Conservation (phyloP, 345 rosid species). For the Pistacia integerrima region DNA sequence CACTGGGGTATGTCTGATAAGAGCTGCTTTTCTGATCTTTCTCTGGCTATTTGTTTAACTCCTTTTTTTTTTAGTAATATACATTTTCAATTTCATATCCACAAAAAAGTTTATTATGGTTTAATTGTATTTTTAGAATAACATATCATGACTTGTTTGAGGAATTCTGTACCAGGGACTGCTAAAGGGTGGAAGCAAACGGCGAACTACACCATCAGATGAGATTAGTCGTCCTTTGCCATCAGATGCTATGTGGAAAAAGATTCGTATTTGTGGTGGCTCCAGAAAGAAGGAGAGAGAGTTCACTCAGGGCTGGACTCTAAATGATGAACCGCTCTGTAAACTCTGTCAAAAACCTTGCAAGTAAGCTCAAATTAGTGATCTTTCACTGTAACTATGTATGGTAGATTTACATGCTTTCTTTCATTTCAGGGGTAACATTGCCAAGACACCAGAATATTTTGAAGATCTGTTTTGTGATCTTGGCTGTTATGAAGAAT, state of each 20-base stretch:
- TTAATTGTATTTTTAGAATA: background rate
- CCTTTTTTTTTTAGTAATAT: no score
- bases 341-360: conserved; percentile 88
- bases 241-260: conserved; percentile 73
- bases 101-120: background rate
- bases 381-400: conserved; percentile 16
- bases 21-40: conserved; percentile 1
- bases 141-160: conserved; percentile 15
- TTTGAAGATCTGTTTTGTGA: conserved; percentile 95
- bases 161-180: conserved; percentile 62
- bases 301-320: conserved; percentile 84
- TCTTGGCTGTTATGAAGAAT: conserved; percentile 83
- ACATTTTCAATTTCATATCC: no score
- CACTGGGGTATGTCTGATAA: conserved; percentile 46
- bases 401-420: conserved; percentile 2
- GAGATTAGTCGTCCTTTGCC: conserved; percentile 82
- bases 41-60: background rate
- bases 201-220: conserved; percentile 66
- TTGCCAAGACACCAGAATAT: conserved; percentile 79
- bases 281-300: conserved; percentile 64
- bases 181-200: conserved; percentile 83
- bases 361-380: conserved; percentile 51
- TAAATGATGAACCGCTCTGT: conserved; percentile 78
- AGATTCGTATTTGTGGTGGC: conserved; percentile 52
- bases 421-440: conserved; percentile 56